phyloP scores from a whole-genome alignment of 148 eudicot species.

The Nepenthes gracilis region DNA sequence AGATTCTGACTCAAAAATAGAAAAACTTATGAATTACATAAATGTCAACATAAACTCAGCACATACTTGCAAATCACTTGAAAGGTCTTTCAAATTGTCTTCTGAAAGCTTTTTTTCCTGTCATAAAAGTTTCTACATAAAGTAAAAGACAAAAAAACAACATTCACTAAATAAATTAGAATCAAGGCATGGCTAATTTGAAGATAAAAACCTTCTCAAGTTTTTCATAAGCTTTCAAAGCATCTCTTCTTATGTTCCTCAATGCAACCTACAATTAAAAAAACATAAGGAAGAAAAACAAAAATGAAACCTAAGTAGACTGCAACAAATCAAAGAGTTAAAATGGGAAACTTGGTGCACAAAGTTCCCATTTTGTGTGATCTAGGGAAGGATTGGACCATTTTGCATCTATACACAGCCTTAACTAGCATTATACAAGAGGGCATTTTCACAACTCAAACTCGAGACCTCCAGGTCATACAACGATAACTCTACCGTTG shows the following conservation, averaged over 20 bases:
- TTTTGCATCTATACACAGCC: too few relatives aligned
- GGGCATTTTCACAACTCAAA: too few relatives aligned
- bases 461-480: too few relatives aligned
- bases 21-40: too few relatives aligned
- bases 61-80: constrained; percentile 79
- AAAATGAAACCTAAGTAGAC: background rate
- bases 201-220: constrained; percentile 67
- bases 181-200: background rate
- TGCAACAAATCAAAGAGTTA: background rate
- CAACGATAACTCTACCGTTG: too few relatives aligned
- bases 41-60: too few relatives aligned
- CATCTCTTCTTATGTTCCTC: constrained; percentile 95
- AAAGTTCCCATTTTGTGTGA: too few relatives aligned
- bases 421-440: too few relatives aligned
- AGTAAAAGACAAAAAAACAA: background rate
- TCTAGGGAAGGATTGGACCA: too few relatives aligned
- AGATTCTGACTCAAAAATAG: too few relatives aligned
- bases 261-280: constrained; percentile 54
- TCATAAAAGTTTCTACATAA: background rate
- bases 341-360: background rate
- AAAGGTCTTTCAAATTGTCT: constrained; percentile 81
- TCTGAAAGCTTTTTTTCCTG: constrained; percentile 97
- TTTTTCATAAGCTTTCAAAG: constrained; percentile 78
- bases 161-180: background rate
- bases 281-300: background rate